These are phyloP conservation scores for Blastobotrys petasosporus DNA, from an alignment of 1,139 yeast genomes.

Conservation along the genomic window DNA sequence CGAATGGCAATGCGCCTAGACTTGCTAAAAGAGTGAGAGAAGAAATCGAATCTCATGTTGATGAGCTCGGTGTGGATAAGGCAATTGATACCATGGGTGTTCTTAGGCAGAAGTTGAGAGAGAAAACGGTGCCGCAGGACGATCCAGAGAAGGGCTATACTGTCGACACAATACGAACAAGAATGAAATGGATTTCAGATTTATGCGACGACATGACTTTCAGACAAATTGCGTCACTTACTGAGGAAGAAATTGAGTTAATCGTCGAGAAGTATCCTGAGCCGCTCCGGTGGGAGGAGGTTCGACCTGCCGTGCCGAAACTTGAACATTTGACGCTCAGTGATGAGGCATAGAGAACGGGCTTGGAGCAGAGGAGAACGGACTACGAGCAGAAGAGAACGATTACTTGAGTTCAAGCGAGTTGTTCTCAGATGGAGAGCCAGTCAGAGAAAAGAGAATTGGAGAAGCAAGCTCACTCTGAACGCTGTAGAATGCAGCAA, in stretches of 20 bases:
- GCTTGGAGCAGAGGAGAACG: conserved; percentile 1
- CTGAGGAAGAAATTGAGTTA: conserved; percentile 23
- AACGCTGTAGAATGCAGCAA: conserved; percentile 13
- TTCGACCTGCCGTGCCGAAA: neutral
- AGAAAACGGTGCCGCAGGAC: conserved; percentile 22
- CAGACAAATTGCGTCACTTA: conserved; percentile 50
- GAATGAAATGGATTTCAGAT: conserved; percentile 70
- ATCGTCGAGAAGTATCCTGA: conserved; percentile 27
- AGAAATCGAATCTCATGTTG: conserved; percentile 42
- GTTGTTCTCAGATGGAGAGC: neutral
- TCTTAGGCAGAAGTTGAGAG: conserved; percentile 50
- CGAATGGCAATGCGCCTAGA: conserved; percentile 79
- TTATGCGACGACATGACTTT: conserved; percentile 58
- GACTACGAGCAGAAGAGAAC: conserved; percentile 5
- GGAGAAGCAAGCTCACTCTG: conserved; percentile 12
- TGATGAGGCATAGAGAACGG: conserved; percentile 11
- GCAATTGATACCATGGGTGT: conserved; percentile 63
- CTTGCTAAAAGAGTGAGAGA: conserved; percentile 62
- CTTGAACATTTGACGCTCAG: conserved; percentile 6
- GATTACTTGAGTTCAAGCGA: neutral
- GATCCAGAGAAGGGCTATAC: conserved; percentile 42
- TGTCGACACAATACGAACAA: conserved; percentile 46
- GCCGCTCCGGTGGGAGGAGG: conserved; percentile 6
- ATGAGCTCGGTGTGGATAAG: conserved; percentile 31
- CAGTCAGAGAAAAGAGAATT: conserved; percentile 1